Conservation (phyloP, 2,329 filamentous ascomycete species). For the Nemania sp. region DNA sequence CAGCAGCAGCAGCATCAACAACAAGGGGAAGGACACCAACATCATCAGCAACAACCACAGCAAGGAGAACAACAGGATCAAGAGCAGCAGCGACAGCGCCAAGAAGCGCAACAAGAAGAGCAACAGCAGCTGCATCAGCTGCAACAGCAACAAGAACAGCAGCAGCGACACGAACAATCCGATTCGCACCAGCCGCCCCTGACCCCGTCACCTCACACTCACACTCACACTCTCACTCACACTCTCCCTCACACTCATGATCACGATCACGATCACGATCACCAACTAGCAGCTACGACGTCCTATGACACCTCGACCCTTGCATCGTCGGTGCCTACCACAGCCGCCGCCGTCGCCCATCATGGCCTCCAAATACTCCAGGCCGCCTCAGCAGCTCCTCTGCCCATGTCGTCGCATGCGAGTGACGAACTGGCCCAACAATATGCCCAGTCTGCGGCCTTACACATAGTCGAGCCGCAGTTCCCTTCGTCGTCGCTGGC, state of each 20-base stretch:
- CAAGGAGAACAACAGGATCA: no score
- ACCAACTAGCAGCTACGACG: neutral
- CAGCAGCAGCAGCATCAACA: neutral
- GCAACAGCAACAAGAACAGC: neutral
- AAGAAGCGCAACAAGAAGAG: neutral
- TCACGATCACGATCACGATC: no score
- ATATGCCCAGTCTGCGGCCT: conserved; percentile 42
- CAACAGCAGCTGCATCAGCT: neutral
- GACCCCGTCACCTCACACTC: no score
- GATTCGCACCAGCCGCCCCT: no score
- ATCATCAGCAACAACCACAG: no score
- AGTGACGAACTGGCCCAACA: conserved; percentile 37
- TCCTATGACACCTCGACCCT: conserved; percentile 29
- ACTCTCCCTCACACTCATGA: no score
- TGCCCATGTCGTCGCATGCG: conserved; percentile 19
- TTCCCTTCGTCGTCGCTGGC: conserved; percentile 29
- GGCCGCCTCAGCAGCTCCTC: conserved; percentile 36
- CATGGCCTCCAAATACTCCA: conserved; percentile 40
- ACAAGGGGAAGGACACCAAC: no score
- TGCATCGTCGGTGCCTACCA: conserved; percentile 20
- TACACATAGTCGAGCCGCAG: conserved; percentile 38
- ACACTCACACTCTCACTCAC: no score
- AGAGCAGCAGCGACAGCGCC: neutral
- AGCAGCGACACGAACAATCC: neutral
- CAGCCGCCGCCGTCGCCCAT: conserved; percentile 34